A percentile compares a stretch with the other conserved stretches of the same genome.
Evolutionary conservation across 1,284 basidiomycete genomes (phyloP).

Genomic region (Hemileia vastatrix): DNA sequence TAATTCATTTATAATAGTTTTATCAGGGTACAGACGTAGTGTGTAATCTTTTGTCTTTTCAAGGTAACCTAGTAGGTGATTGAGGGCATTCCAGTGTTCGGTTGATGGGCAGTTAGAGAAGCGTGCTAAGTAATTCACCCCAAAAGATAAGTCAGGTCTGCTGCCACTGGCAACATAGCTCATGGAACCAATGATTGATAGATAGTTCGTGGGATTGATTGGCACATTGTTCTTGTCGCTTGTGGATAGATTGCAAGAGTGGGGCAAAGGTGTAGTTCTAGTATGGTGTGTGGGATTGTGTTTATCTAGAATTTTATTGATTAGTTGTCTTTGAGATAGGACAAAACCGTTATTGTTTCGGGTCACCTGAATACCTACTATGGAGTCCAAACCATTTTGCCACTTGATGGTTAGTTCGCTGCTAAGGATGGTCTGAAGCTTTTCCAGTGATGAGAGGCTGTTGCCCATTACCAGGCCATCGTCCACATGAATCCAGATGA

Average conservation of each 20-base stretch:
- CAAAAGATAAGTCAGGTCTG: too few species aligned
- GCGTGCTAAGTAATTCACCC: neutral
- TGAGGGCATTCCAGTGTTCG: neutral
- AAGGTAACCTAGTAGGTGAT: neutral
- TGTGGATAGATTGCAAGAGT: too few species aligned
- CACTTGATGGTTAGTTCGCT: neutral
- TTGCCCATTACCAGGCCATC: neutral
- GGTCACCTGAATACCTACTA: conserved; percentile 1
- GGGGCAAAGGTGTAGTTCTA: too few species aligned
- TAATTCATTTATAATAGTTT: neutral
- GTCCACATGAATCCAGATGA: conserved; percentile 1
- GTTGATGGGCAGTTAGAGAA: neutral
- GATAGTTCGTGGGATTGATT: too few species aligned
- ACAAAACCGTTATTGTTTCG: neutral
- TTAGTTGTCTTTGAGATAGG: neutral
- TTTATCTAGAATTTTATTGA: neutral
- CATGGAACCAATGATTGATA: neutral
- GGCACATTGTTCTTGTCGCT: too few species aligned
- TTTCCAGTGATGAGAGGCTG: too few species aligned
- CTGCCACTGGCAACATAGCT: too few species aligned
- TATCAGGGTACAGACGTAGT: neutral
- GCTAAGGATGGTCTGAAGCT: too few species aligned
- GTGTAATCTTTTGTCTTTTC: neutral
- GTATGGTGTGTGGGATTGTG: too few species aligned
- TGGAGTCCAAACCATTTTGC: neutral